These are phyloP conservation scores for Lentithecium fluviatile DNA, from an alignment of 495 filamentous ascomycete genomes.

Conservation along the genomic window DNA sequence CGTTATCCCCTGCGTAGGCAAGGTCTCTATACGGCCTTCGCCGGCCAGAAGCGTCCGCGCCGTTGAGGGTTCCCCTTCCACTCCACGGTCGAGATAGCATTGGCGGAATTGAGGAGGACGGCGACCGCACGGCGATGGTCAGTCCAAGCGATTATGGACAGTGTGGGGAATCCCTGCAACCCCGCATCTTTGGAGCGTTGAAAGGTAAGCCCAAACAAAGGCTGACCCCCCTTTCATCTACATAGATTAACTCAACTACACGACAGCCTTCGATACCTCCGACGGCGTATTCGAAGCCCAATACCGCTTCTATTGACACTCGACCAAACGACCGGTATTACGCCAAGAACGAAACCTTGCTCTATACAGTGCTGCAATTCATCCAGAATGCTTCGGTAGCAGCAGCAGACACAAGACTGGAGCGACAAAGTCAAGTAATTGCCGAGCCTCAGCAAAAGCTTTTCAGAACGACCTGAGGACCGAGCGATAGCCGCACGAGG, in stretches of 20 bases:
- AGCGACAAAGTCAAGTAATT: too few relatives aligned
- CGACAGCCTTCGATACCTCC: not conserved
- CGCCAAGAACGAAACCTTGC: too few relatives aligned
- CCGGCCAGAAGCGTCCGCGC: too few relatives aligned
- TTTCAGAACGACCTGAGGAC: too few relatives aligned
- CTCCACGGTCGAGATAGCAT: not conserved
- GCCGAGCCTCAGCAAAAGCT: too few relatives aligned
- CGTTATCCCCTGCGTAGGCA: too few relatives aligned
- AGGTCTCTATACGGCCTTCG: too few relatives aligned
- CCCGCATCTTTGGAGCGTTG: conserved; percentile 1
- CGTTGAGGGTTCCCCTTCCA: too few relatives aligned
- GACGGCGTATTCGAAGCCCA: not conserved
- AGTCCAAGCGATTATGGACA: not conserved
- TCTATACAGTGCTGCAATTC: too few relatives aligned
- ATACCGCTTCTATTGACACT: not conserved
- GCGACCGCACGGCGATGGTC: not conserved
- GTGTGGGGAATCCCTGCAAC: conserved; percentile 21
- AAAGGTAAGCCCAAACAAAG: conserved; percentile 20
- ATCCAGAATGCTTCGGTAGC: too few relatives aligned
- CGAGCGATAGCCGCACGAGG: too few relatives aligned
- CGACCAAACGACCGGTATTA: not conserved
- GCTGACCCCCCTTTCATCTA: conserved; percentile 7
- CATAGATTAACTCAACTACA: conserved; percentile 1
- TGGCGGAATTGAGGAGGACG: not conserved
- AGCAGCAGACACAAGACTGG: too few relatives aligned